Evolutionary conservation across 768 basidiomycete species (phyloP).

Genomic region (Russula vinacea): DNA sequence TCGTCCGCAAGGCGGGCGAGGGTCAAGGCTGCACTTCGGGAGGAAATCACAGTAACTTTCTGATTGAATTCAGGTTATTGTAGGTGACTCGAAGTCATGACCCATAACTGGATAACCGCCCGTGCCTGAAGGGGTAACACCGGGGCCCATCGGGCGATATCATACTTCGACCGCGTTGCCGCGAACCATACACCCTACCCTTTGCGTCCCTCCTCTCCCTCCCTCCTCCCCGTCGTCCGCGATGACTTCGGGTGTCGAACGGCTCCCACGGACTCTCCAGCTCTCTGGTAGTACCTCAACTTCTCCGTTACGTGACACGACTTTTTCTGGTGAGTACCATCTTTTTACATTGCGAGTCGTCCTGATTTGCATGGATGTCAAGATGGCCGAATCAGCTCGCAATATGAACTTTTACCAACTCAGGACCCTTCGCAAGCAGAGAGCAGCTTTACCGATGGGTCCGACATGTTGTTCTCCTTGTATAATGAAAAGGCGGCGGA

Average conservation of each 20-base stretch:
- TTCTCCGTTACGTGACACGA: neutral
- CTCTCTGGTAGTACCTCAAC: neutral
- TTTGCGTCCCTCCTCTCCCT: too few species aligned
- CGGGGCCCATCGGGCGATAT: neutral
- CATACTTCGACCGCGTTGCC: neutral
- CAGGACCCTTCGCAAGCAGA: neutral
- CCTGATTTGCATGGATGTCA: neutral
- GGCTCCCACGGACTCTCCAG: neutral
- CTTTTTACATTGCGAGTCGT: neutral
- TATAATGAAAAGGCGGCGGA: conserved; percentile 11
- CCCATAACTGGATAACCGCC: neutral
- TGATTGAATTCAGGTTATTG: neutral
- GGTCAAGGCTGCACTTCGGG: too few species aligned
- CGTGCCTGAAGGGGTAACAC: neutral
- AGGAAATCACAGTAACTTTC: too few species aligned
- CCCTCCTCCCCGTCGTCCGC: neutral
- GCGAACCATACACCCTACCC: neutral
- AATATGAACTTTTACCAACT: neutral
- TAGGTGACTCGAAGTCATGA: too few species aligned
- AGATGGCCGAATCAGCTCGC: neutral
- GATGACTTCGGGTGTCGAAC: conserved; percentile 5
- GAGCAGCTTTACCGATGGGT: conserved; percentile 1
- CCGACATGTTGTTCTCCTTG: conserved; percentile 11
- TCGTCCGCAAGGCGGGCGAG: neutral
- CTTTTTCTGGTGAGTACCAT: neutral